Base-by-base conservation (phyloP, 257 asterid genomes). In the Jacaranda copaia region DNA sequence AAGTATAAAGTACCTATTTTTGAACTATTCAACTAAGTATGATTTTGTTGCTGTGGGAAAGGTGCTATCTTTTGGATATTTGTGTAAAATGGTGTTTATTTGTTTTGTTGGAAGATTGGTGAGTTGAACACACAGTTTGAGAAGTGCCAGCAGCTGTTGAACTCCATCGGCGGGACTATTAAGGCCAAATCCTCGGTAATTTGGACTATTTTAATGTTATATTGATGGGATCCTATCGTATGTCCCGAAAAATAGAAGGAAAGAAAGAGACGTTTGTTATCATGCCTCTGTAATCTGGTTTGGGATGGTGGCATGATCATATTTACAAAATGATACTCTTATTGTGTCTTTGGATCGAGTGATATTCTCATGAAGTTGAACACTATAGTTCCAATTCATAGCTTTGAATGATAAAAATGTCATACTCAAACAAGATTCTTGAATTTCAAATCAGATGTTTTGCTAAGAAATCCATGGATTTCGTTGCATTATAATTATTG, bases 101-200 rank as follows among this genome's bases (percentile, higher is more conserved):
- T 81, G 73, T 71, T 77, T 63, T 63, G 45, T 18, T 74, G 76
- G 15, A 81, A 92, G 99, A 91, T 94, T 74, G 81, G 87, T 53
- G 98, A 91, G 83, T 77, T 91, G 90, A 95, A 89, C 82, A 73
- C 87, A 64, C 98, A 95, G 82, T 93, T 95, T 82, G 98, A 95
- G 76, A 91, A 91, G 89, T 95, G 96, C 84, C 99, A 95, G 81
- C 97, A 93, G 97, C 88, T 93, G 71, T 74, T 93, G 83, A 95
- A 89, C 84, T 85, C 98, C 52, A 93, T 91, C 39, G 88, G 94
- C 2, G 91, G 90, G 19, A 89, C 93, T 5, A 88, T 95, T 38
- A 88, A 87, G 83, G 86, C 93, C 13, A 93, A 88, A 84, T 91
- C 98, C 11, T 80, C 92, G 92, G 98, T 93, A 90, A 75, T 35